Evolutionary conservation across 1,284 basidiomycete genomes (phyloP), one percentile per base, ranked within the genome.

Genomic region (Ustilago xerochloae): DNA sequence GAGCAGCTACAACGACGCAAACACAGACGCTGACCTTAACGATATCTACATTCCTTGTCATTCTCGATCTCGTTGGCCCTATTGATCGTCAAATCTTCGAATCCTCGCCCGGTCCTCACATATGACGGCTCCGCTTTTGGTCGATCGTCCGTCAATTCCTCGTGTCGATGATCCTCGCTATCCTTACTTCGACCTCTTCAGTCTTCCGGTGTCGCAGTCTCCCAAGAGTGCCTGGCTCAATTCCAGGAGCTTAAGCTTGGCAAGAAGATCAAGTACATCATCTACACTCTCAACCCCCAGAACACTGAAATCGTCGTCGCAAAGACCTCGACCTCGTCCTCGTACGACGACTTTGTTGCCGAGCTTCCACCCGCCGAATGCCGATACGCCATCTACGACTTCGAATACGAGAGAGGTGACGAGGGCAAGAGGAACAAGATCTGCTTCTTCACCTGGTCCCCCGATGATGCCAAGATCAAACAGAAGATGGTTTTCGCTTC

Each of bases 401-500:
- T 96, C 72, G 90, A 93, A 84, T 98, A 88, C 83, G 89, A 92
- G 87, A 90, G 90, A 71, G 92, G 88, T 18, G 93, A 88, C 52
- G 88, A 87, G 70, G 92, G 92, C 65, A 91, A 89, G 86, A 89
- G 95, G 85, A 96, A 92, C 89, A 98, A 97, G 89, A 89, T 98
- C 77, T 87, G 88, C 81, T 97, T 98, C 85, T 85, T 90, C 86
- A 89, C 90, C 63, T 99, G 96, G 89, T 89, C 91, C 24, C 96
- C 96, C 68, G 94, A 97, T 84, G 87, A 87, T 41, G 90, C 94
- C 54, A 92, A 90, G 87, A 88, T 97, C 86, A 95, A 91, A 87
- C 87, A 89, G 84, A 98, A 97, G 91, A 98, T 99, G 95, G 84
- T 97, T 80, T 93, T 90, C 86, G 92, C 96, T 41, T 91, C 94